phyloP scores from a whole-genome alignment of 441 rosid species.

The Populus hybrid region DNA sequence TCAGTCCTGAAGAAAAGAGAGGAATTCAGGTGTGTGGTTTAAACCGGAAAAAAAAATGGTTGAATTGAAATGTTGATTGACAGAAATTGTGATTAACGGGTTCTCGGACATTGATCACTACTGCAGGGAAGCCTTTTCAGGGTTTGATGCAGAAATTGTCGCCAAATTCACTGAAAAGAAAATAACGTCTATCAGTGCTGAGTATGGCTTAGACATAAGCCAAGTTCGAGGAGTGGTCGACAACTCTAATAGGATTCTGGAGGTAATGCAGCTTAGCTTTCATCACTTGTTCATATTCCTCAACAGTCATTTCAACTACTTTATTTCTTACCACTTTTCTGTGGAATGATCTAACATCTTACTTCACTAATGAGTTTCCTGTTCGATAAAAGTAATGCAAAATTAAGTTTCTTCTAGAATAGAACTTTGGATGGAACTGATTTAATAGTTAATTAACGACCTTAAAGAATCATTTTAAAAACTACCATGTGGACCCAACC shows the following conservation, averaged over 20 bases:
- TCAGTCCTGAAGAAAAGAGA: conserved; percentile 58
- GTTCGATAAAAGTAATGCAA: not conserved
- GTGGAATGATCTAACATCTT: not conserved
- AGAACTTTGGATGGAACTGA: not conserved
- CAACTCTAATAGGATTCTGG: conserved; percentile 54
- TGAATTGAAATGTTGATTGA: too few relatives aligned
- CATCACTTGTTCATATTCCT: not conserved
- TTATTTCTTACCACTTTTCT: too few relatives aligned
- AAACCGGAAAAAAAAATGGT: not conserved
- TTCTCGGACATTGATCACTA: not conserved
- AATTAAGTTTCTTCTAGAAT: not conserved
- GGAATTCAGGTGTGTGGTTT: conserved; percentile 36
- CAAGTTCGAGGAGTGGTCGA: conserved; percentile 62
- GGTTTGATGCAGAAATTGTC: conserved; percentile 53
- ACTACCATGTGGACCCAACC: not conserved
- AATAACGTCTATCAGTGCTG: conserved; percentile 36
- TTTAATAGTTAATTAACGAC: not conserved
- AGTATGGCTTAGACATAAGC: conserved; percentile 49
- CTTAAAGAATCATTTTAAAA: too few relatives aligned
- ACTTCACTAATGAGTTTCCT: not conserved
- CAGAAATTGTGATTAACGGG: not conserved
- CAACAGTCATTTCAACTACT: not conserved
- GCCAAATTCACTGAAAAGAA: conserved; percentile 52
- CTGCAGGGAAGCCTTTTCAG: conserved; percentile 58
- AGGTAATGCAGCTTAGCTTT: conserved; percentile 30